These are phyloP conservation scores for Diatrype stigma DNA, from an alignment of 2,329 filamentous ascomycete species.

Conservation along the genomic window DNA sequence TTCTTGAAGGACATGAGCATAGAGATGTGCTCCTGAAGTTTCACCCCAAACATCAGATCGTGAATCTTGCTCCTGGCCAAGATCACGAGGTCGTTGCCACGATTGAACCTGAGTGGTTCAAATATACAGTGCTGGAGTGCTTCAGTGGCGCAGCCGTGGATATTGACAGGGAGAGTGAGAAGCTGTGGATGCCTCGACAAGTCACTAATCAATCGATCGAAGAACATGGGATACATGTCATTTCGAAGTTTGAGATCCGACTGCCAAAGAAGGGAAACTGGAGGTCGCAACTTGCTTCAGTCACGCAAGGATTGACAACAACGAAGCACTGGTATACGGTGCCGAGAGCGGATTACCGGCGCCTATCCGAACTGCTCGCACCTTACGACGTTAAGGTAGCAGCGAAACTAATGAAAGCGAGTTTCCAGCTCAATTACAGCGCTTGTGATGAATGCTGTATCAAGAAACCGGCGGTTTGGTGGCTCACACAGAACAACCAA, in stretches of 20 bases:
- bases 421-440: conserved; percentile 1
- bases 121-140: too few relatives aligned
- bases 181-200: too few relatives aligned
- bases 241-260: neutral
- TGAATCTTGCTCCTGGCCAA: neutral
- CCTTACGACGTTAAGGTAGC: conserved; percentile 10
- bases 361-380: conserved; percentile 5
- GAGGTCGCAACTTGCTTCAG: neutral
- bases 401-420: neutral
- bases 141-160: too few relatives aligned
- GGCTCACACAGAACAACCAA: conserved; percentile 1
- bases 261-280: neutral
- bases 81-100: neutral
- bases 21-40: conserved; percentile 25
- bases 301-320: neutral
- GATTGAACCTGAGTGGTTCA: too few relatives aligned
- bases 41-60: conserved; percentile 8
- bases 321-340: conserved; percentile 4
- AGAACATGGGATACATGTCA: too few relatives aligned
- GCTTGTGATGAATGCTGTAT: conserved; percentile 8
- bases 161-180: too few relatives aligned
- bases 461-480: conserved; percentile 1
- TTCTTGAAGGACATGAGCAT: conserved; percentile 28
- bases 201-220: too few relatives aligned
- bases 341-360: conserved; percentile 2